Base-by-base conservation (phyloP, 371 early-diverging fungal genomes). In the Rhizopus stolonifer region DNA sequence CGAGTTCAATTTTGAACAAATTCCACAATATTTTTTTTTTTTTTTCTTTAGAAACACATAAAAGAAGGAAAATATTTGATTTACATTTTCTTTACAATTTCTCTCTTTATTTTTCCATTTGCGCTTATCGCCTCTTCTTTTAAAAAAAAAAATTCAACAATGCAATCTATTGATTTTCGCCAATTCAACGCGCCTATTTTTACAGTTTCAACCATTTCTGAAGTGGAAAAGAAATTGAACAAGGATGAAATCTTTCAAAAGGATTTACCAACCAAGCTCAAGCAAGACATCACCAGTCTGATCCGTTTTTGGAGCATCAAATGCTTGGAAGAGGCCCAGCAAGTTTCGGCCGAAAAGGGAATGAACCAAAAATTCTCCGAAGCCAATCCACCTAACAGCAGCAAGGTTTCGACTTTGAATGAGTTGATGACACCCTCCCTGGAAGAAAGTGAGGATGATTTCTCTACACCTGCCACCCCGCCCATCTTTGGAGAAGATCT, bases 1-100 rank as follows among this genome's bases (percentile, higher is more conserved):
- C 45, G 49, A 42, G 36, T 39, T 38, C 52, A 55, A 52, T 51
- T 46, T 47, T 51, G 21, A 36, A 50, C 47, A 61, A 55, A 55
- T 60, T 55, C 54, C 54, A 54, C 49, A 49, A 22, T 36, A 17
- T 32, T 22, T 52, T 52, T 38, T 50, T 54, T 13, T 23, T 19
- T 19, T 21, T 7, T 29, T 29, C 4, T 29, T 29, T 29, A 29
- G 31, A 29, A n/a, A n/a, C n/a, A n/a, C n/a, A n/a, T n/a, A n/a
- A n/a, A n/a, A n/a, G n/a, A n/a, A n/a, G n/a, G n/a, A n/a, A n/a
- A n/a, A n/a, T n/a, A n/a, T n/a, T n/a, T n/a, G n/a, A n/a, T n/a
- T n/a, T n/a, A n/a, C n/a, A n/a, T n/a, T n/a, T n/a, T 44, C 19
- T 25, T 11, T 32, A 19, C 46, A 31, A 0, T 46, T 46, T 43